Base-by-base conservation (phyloP, 1,284 basidiomycete species). In the Cryptococcus sp. region DNA sequence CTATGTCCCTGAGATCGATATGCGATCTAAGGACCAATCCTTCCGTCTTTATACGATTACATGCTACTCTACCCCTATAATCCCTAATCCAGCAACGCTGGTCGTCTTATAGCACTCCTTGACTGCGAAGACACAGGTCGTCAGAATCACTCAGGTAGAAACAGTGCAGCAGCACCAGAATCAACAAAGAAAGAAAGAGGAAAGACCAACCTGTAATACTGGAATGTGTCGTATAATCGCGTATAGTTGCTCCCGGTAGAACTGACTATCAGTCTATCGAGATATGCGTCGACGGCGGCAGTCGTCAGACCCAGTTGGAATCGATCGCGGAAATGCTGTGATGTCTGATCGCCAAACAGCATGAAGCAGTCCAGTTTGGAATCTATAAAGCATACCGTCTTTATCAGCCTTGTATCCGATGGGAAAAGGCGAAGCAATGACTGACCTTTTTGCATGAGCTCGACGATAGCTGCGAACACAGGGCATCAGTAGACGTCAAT, bases 181-280 rank as follows among this genome's bases (percentile, higher is more conserved):
- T 25, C 25, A 25, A 25, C 25, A 25, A 25, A 6, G 25, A 25
- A 25, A 6, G 25, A 25, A 25, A 25, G 25, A 35, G 31, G 8
- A 13, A 10, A 35, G 23, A 64, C 70, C 65, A 47, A 73, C 72
- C 68, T 70, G 64, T 78, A 78, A 60, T 78, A 78, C 64, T 78
- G 76, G 69, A 78, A 76, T n/a, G 91, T 93, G 77, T 96, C 92
- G 73, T 96, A 96, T 50, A 96, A 76, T 62, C 91, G 83, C 42
- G 92, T 95, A 87, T 92, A 96, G 66, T 90, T 88, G 40, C 90
- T 93, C n/a, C 90, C 91, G 41, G 93, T 80, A 1, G 91, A 93
- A 54, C 84, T 88, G 61, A 95, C 87, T 62, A 98, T 89, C 49
- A 98, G 81, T 46, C 87, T 82, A 64, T 96, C 91, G 45, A 96